phyloP scores from a whole-genome alignment of 345 rosid genomes.

The Nasturtium officinale region DNA sequence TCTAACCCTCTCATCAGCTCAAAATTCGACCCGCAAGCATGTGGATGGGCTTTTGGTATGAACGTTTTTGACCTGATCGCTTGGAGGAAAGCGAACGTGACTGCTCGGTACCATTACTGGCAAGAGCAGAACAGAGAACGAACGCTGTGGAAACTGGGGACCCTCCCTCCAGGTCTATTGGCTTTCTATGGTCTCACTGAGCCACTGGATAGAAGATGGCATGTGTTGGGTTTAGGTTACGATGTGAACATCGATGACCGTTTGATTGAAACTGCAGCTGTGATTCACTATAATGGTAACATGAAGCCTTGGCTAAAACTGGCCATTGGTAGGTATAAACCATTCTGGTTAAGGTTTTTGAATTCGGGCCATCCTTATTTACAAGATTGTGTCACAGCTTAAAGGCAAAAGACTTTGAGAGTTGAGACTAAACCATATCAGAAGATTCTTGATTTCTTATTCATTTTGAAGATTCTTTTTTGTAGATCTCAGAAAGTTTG shows the following conservation, averaged over 20 bases:
- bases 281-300: slow-evolving; percentile 88
- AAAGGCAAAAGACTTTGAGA: slow-evolving; percentile 40
- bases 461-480: slow-evolving; percentile 35
- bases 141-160: slow-evolving; percentile 92
- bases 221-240: slow-evolving; percentile 92
- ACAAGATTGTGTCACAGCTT: slow-evolving; percentile 68
- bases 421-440: slow-evolving; percentile 34
- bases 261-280: slow-evolving; percentile 92
- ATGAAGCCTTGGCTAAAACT: slow-evolving; percentile 98
- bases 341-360: slow-evolving; percentile 83
- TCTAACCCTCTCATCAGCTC: slow-evolving; percentile 90
- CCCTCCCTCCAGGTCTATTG: slow-evolving; percentile 90
- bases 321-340: slow-evolving; percentile 81
- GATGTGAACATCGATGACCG: slow-evolving; percentile 85
- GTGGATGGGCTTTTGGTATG: slow-evolving; percentile 99
- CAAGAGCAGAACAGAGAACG: slow-evolving; percentile 71
- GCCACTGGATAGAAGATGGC: slow-evolving; percentile 99
- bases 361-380: slow-evolving; percentile 77
- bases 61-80: slow-evolving; percentile 83
- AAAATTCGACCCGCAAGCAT: slow-evolving; percentile 95
- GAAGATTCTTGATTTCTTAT: slow-evolving; percentile 36
- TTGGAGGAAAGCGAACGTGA: slow-evolving; percentile 95
- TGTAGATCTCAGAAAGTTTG: slow-evolving; percentile 38
- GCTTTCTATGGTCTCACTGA: slow-evolving; percentile 93
- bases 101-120: slow-evolving; percentile 84